phyloP scores from a whole-genome alignment of 192 early-diverging fungal species.

The Linnemannia schmuckeri region DNA sequence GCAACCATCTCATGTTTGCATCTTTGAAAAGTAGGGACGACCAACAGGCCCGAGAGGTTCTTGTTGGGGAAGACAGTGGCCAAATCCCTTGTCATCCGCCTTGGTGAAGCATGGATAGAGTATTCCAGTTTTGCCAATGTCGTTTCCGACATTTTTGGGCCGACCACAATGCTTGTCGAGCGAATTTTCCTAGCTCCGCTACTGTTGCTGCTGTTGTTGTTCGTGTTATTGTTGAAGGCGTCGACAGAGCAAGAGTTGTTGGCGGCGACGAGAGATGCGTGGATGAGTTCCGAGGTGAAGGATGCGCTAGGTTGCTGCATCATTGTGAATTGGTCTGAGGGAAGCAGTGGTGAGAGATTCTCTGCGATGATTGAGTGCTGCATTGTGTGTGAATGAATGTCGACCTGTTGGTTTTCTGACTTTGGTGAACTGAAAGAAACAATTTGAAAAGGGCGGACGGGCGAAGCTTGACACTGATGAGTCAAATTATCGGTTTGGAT shows the following conservation, averaged over 20 bases:
- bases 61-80: constrained; percentile 76
- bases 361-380: constrained; percentile 42
- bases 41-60: constrained; percentile 66
- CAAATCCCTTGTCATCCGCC: constrained; percentile 76
- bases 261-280: constrained; percentile 43
- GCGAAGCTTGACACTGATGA: not conserved
- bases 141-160: constrained; percentile 30
- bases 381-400: constrained; percentile 18
- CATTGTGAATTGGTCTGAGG: constrained; percentile 31
- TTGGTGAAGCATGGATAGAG: constrained; percentile 61
- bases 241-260: not conserved
- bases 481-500: constrained; percentile 2
- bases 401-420: not conserved
- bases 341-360: constrained; percentile 15
- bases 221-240: not conserved
- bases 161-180: constrained; percentile 9
- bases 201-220: constrained; percentile 1
- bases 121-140: constrained; percentile 62
- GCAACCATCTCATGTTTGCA: constrained; percentile 84
- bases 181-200: not conserved
- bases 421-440: not conserved
- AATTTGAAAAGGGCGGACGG: not conserved
- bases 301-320: constrained; percentile 19
- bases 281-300: constrained; percentile 42
- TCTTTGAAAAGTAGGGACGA: constrained; percentile 88